phyloP scores from a whole-genome alignment of 768 basidiomycete genomes.

The Pleurotus sapidus region DNA sequence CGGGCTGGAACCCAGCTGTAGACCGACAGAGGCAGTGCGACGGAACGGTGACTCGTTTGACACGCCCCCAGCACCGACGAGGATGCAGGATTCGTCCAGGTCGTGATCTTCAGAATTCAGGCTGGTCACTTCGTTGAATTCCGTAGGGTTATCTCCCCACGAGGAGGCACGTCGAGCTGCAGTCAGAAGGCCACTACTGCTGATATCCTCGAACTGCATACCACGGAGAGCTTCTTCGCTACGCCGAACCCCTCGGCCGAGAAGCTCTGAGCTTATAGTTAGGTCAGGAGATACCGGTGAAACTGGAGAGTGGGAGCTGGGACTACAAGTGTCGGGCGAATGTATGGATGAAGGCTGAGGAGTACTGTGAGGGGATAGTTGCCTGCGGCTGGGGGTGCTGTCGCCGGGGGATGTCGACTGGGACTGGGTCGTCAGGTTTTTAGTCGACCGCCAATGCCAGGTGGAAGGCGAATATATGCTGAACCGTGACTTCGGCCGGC shows the following conservation, averaged over 20 bases:
- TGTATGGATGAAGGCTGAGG: neutral
- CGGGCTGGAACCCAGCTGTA: slow-evolving; percentile 3
- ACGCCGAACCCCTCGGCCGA: slow-evolving; percentile 19
- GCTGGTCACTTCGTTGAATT: slow-evolving; percentile 28
- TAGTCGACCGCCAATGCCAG: slow-evolving; percentile 27
- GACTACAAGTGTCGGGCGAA: neutral
- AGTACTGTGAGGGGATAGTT: neutral
- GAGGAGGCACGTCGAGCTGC: slow-evolving; percentile 61
- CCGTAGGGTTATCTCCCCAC: slow-evolving; percentile 52
- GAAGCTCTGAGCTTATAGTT: slow-evolving; percentile 5
- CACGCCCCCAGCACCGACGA: slow-evolving; percentile 13
- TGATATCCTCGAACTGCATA: slow-evolving; percentile 20
- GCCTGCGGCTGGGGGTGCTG: neutral
- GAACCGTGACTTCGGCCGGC: slow-evolving; percentile 22
- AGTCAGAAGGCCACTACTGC: slow-evolving; percentile 23
- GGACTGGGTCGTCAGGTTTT: neutral
- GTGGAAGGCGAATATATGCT: slow-evolving; percentile 27
- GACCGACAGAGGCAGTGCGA: slow-evolving; percentile 2
- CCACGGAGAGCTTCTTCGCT: slow-evolving; percentile 46
- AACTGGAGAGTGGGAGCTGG: neutral
- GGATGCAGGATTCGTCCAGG: slow-evolving; percentile 41
- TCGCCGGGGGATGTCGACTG: neutral
- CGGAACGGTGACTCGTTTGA: slow-evolving; percentile 8
- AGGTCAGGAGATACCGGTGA: slow-evolving; percentile 4
- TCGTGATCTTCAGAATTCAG: slow-evolving; percentile 32